These are phyloP conservation scores for Gypsophila paniculata DNA, from an alignment of 179 eudicot species.

Conservation along the genomic window DNA sequence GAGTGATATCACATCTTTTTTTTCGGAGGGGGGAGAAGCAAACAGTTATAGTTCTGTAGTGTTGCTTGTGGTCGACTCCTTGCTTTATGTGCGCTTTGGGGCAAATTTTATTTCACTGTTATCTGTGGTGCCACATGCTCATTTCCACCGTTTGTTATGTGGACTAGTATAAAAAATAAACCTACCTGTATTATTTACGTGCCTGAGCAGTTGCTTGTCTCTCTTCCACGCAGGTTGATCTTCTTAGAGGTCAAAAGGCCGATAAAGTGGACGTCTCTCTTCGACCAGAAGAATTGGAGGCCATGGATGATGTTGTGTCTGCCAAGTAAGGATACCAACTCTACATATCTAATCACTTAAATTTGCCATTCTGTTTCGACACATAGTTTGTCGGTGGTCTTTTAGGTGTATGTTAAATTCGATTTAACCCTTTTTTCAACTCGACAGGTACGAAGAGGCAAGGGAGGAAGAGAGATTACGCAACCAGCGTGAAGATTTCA, in stretches of 20 bases:
- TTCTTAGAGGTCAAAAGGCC: conserved; percentile 78
- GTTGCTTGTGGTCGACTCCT: not conserved
- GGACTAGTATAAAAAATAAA: not conserved
- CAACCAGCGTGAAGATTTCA: conserved; percentile 80
- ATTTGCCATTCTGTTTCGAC: too few species aligned
- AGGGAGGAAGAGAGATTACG: conserved; percentile 83
- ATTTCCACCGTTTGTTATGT: not conserved
- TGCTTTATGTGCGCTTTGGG: not conserved
- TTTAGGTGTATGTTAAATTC: not conserved
- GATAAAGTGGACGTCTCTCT: conserved; percentile 79
- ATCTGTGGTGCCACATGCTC: not conserved
- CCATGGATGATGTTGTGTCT: conserved; percentile 72
- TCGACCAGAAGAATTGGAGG: conserved; percentile 76
- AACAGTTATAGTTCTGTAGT: not conserved
- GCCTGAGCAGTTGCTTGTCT: not conserved
- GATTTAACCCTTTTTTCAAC: not conserved
- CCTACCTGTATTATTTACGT: not conserved
- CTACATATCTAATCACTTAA: not conserved
- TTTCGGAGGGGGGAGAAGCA: not conserved
- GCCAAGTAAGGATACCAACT: conserved; percentile 49
- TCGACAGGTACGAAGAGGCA: conserved; percentile 77
- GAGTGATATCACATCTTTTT: too few species aligned
- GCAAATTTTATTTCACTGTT: not conserved
- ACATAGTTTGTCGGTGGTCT: not conserved
- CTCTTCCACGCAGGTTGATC: conserved; percentile 56